Percentiles rank a stretch among this genome's conserved stretches.
Evolutionary conservation across 2,329 filamentous ascomycete genomes (phyloP).

Genomic region (Cordyceps cicadae): DNA sequence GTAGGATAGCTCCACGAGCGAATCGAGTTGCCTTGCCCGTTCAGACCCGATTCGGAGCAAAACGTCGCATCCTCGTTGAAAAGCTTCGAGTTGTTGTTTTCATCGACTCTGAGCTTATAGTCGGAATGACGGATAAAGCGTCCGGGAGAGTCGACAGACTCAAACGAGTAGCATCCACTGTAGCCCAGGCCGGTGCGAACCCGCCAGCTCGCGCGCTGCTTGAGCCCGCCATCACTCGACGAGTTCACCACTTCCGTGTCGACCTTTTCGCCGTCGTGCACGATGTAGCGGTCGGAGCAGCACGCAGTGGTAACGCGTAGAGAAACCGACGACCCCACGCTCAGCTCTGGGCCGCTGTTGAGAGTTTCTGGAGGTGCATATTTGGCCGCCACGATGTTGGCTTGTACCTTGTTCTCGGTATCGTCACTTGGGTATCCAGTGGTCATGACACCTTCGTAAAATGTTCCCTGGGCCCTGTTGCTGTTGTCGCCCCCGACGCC

Average conservation of each 20-base stretch:
- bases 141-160: constrained; percentile 49
- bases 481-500: constrained; percentile 61
- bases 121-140: constrained; percentile 49
- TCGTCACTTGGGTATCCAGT: constrained; percentile 51
- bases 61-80: constrained; percentile 57
- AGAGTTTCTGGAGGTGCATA: constrained; percentile 40
- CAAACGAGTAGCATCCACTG: constrained; percentile 51
- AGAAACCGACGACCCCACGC: constrained; percentile 43
- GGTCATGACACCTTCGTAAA: constrained; percentile 60
- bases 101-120: constrained; percentile 41
- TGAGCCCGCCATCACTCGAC: constrained; percentile 39
- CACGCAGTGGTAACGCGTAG: constrained; percentile 47
- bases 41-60: constrained; percentile 45
- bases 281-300: constrained; percentile 46
- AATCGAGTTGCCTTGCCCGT: constrained; percentile 42
- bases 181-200: constrained; percentile 48
- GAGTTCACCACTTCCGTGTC: constrained; percentile 48
- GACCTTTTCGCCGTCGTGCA: constrained; percentile 41
- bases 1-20: constrained; percentile 53
- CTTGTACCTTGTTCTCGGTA: constrained; percentile 50
- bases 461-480: constrained; percentile 50
- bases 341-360: constrained; percentile 38
- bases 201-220: constrained; percentile 45
- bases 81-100: constrained; percentile 46
- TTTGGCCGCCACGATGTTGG: constrained; percentile 50